Evolutionary conservation across 352 stramenopile genomes (phyloP).

Genomic region (Phytophthora hybrid): DNA sequence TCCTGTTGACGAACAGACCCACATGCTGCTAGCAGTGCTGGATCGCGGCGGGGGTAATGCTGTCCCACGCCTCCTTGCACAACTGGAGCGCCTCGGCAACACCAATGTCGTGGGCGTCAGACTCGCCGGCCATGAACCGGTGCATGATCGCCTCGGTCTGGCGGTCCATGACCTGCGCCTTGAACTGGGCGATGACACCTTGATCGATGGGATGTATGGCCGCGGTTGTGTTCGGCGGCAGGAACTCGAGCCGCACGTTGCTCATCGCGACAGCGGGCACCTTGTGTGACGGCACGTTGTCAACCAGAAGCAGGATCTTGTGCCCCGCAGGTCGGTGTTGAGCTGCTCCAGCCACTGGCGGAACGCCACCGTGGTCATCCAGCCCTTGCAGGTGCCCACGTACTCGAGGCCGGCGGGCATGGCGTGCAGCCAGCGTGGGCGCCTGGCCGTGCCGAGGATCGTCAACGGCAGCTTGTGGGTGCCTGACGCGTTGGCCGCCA

Average conservation of each 20-base stretch:
- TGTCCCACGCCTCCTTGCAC: not conserved
- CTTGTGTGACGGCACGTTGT: not conserved
- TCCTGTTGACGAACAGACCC: not conserved
- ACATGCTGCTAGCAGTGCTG: not conserved
- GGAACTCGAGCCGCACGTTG: not conserved
- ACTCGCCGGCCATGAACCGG: not conserved
- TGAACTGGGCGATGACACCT: not conserved
- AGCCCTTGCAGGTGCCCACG: constrained; percentile 5
- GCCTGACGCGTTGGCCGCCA: constrained; percentile 1
- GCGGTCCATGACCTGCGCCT: not conserved
- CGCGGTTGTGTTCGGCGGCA: constrained; percentile 5
- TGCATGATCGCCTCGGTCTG: not conserved
- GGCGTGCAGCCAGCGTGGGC: not conserved
- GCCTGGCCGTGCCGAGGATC: not conserved
- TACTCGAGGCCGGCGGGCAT: constrained; percentile 5
- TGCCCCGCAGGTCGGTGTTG: not conserved
- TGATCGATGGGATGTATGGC: constrained; percentile 5
- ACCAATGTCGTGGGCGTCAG: not conserved
- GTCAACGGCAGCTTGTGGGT: constrained; percentile 2
- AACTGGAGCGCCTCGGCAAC: too few relatives aligned
- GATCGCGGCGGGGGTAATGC: not conserved
- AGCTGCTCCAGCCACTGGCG: not conserved
- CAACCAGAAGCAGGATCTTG: not conserved
- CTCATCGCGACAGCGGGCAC: not conserved
- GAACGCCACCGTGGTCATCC: constrained; percentile 12